Conservation (phyloP, 2,329 filamentous ascomycete species). For the Chaetomiaceae sp. region DNA sequence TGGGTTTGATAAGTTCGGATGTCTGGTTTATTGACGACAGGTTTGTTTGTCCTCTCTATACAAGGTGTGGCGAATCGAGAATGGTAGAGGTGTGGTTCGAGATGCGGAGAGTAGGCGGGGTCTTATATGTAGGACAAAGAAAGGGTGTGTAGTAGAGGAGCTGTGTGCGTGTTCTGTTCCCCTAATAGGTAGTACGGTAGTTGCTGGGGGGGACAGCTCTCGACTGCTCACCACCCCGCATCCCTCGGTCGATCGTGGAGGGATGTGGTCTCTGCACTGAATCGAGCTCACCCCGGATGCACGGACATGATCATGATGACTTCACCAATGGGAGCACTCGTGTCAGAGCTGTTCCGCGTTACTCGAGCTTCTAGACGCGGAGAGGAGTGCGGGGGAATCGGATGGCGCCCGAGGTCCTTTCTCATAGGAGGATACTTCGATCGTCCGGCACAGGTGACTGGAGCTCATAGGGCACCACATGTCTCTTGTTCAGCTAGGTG, state of each 20-base stretch:
- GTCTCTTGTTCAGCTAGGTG: too few species aligned
- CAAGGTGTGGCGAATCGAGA: background rate
- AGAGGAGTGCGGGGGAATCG: conserved; percentile 3
- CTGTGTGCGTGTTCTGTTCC: background rate
- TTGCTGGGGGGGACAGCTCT: background rate
- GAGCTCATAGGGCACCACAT: too few species aligned
- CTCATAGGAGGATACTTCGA: conserved; percentile 4
- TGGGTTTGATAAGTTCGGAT: background rate
- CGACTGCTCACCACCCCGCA: background rate
- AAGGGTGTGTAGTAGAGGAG: background rate
- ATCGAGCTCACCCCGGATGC: background rate
- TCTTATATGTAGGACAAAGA: conserved; percentile 10
- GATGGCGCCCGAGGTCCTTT: background rate
- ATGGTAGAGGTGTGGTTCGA: background rate
- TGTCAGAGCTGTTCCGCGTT: background rate
- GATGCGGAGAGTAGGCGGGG: conserved; percentile 9
- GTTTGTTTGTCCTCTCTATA: background rate
- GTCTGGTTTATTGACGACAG: background rate
- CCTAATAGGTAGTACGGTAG: background rate
- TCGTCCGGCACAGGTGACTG: too few species aligned
- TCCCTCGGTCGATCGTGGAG: background rate
- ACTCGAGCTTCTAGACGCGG: background rate
- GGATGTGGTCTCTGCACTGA: background rate
- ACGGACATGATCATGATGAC: conserved; percentile 18
- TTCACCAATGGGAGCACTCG: conserved; percentile 17